Conservation (phyloP, 768 basidiomycete genomes). For the Pleurotus citrinopileatus region DNA sequence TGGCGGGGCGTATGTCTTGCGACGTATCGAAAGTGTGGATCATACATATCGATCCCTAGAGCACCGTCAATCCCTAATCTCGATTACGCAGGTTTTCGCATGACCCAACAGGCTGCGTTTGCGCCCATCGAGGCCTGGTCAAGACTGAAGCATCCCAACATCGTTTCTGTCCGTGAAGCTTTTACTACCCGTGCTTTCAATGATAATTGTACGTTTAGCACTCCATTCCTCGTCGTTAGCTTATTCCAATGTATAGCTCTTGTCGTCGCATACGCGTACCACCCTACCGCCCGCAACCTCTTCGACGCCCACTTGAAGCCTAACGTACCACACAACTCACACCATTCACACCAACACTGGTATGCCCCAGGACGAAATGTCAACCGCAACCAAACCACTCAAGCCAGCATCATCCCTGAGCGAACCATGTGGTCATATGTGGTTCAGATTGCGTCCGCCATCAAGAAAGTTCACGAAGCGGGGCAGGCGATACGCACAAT, state of each 20-base stretch:
- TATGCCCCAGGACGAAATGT: neutral
- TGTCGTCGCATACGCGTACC: constrained; percentile 88
- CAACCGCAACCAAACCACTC: neutral
- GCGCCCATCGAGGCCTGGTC: constrained; percentile 83
- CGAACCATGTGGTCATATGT: constrained; percentile 90
- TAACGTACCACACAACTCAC: constrained; percentile 34
- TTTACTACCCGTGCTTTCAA: constrained; percentile 93
- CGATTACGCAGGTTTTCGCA: constrained; percentile 65
- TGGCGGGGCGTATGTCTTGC: constrained; percentile 72
- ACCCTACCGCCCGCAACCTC: constrained; percentile 80
- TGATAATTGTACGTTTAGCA: constrained; percentile 72
- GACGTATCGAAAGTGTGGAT: constrained; percentile 82
- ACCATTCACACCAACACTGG: constrained; percentile 24
- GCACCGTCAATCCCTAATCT: constrained; percentile 10
- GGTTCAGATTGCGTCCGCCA: constrained; percentile 83
- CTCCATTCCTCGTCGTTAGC: neutral
- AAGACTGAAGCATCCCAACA: constrained; percentile 77
- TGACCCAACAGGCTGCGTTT: constrained; percentile 82
- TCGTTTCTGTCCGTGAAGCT: constrained; percentile 83
- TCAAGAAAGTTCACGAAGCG: constrained; percentile 81
- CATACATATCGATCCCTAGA: constrained; percentile 3
- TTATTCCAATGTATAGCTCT: constrained; percentile 53
- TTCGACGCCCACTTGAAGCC: constrained; percentile 74
- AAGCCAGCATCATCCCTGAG: constrained; percentile 53
- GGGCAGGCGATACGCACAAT: constrained; percentile 80